Evolutionary conservation across 441 rosid species (phyloP).

Genomic region (Corymbia calophylla): DNA sequence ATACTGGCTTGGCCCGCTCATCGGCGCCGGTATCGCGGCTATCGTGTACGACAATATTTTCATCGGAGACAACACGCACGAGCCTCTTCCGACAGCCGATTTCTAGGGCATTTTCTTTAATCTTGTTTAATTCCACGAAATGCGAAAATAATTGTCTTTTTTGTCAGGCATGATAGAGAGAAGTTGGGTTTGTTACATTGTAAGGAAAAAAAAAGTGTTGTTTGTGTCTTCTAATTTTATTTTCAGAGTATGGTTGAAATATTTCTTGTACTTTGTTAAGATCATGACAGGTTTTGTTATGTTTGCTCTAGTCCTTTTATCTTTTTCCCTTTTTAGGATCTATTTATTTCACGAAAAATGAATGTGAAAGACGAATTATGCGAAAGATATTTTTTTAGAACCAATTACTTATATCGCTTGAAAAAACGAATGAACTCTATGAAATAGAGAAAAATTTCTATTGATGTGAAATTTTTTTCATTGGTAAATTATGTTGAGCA

Average conservation of each 20-base stretch:
- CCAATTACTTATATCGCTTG: no score
- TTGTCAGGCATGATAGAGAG: background rate
- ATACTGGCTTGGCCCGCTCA: slow-evolving; percentile 58
- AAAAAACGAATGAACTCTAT: no score
- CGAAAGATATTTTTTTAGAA: no score
- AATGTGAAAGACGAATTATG: background rate
- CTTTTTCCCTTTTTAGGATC: background rate
- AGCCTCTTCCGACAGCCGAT: slow-evolving; percentile 38
- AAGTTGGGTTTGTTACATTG: background rate
- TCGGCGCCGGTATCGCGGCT: slow-evolving; percentile 58
- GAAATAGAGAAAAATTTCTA: no score
- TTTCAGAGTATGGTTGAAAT: background rate
- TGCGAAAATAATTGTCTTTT: background rate
- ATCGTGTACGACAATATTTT: slow-evolving; percentile 49
- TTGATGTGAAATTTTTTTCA: no score
- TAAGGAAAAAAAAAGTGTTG: background rate
- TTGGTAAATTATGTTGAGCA: background rate
- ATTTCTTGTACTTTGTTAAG: background rate
- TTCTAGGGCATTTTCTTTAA: slow-evolving; percentile 18
- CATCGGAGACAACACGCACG: slow-evolving; percentile 29
- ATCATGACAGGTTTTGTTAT: background rate
- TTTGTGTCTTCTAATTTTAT: background rate
- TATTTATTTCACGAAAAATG: background rate
- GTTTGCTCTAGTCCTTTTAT: background rate
- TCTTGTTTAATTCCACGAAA: background rate